phyloP scores from a whole-genome alignment of 345 rosid species.

The Eucalyptus sp. region DNA sequence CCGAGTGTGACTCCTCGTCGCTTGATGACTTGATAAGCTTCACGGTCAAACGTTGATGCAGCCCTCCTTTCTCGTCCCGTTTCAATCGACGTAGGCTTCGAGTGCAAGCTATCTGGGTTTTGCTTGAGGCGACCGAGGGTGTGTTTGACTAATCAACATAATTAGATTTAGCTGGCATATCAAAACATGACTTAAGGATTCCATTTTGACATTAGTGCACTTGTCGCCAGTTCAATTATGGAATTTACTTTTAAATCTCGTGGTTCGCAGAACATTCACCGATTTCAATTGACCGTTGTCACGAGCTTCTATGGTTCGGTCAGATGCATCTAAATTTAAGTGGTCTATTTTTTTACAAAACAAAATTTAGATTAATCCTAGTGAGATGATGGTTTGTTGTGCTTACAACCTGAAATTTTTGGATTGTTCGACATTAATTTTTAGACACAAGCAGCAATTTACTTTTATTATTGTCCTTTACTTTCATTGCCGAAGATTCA shows the following conservation, averaged over 20 bases:
- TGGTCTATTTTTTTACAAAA: no score
- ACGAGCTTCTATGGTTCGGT: rapidly evolving
- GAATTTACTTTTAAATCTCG: neutral
- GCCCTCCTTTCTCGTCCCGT: neutral
- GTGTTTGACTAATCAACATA: neutral
- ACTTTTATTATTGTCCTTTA: neutral
- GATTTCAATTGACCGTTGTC: neutral
- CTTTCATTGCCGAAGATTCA: neutral
- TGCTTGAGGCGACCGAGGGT: neutral
- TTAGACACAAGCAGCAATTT: neutral
- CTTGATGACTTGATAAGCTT: neutral
- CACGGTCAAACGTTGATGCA: neutral
- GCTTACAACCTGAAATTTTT: neutral
- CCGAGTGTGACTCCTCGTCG: neutral
- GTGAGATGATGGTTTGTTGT: no score
- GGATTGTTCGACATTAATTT: neutral
- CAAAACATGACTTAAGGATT: neutral
- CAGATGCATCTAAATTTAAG: no score
- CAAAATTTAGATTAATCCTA: no score
- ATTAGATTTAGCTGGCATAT: neutral
- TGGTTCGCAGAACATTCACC: neutral
- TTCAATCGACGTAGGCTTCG: neutral
- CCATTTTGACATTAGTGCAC: neutral
- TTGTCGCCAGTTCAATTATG: neutral
- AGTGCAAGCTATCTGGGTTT: neutral